These are phyloP conservation scores for Forsythia viridissima DNA, from an alignment of 257 asterid species.

Conservation along the genomic window DNA sequence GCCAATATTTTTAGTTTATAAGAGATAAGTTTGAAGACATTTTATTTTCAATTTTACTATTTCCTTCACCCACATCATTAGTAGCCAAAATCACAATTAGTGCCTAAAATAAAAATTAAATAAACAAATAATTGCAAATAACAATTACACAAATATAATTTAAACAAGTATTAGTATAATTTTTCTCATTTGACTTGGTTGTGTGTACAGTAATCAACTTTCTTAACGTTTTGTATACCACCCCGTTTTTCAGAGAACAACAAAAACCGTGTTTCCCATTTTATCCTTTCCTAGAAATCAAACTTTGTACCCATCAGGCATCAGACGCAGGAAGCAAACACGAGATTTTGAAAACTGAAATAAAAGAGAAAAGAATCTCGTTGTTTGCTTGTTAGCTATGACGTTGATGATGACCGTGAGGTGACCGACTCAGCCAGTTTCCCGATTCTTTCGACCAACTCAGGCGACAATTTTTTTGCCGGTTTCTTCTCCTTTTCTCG, in stretches of 20 bases:
- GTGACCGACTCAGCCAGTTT: slow-evolving; percentile 86
- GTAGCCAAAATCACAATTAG: background rate
- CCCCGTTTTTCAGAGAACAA: background rate
- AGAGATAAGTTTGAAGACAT: too few relatives aligned
- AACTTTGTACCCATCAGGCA: background rate
- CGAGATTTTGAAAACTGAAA: slow-evolving; percentile 46
- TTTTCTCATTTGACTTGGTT: slow-evolving; percentile 6
- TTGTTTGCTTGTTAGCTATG: slow-evolving; percentile 39
- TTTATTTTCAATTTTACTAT: too few relatives aligned
- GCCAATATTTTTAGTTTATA: too few relatives aligned
- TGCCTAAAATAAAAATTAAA: background rate
- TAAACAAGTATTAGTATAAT: background rate
- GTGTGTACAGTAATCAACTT: slow-evolving; percentile 17
- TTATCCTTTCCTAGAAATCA: slow-evolving; percentile 24
- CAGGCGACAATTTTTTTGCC: slow-evolving; percentile 65
- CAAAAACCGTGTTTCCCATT: slow-evolving; percentile 24
- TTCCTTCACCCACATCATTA: too few relatives aligned
- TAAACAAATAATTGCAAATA: background rate
- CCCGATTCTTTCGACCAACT: slow-evolving; percentile 66
- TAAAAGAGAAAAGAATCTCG: slow-evolving; percentile 45
- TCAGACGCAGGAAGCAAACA: slow-evolving; percentile 38
- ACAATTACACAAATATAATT: slow-evolving; percentile 14
- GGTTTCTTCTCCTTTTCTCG: slow-evolving; percentile 70
- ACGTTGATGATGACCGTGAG: slow-evolving; percentile 44
- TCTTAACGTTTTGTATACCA: slow-evolving; percentile 18